Evolutionary conservation across 257 asterid genomes (phyloP).

Genomic region (Solanum chaucha): DNA sequence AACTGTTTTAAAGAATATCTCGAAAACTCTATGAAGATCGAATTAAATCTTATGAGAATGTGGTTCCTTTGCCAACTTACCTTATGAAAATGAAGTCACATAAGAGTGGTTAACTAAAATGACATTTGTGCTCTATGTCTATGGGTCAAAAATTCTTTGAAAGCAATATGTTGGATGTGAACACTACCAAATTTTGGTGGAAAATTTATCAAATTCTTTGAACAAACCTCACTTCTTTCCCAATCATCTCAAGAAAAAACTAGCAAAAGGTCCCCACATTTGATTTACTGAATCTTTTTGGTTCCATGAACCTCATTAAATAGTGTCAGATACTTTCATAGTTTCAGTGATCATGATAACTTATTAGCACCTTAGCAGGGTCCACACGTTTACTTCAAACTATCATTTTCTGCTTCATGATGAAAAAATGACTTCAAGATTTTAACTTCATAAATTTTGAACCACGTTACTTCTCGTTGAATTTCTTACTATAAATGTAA

Average conservation of each 20-base stretch:
- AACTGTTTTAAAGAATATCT: neutral
- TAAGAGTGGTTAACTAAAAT: neutral
- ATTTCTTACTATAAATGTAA: neutral
- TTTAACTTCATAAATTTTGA: neutral
- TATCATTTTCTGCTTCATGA: neutral
- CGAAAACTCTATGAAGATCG: neutral
- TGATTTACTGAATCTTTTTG: neutral
- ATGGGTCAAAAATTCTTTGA: neutral
- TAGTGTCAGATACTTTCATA: neutral
- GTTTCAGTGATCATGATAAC: neutral
- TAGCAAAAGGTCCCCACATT: neutral
- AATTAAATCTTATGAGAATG: neutral
- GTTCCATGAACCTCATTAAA: neutral
- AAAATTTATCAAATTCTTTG: neutral
- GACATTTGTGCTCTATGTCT: neutral
- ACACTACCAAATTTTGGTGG: neutral
- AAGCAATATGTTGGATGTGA: neutral
- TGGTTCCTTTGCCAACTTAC: neutral
- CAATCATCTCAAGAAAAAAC: neutral
- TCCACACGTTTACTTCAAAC: neutral
- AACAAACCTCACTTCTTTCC: neutral
- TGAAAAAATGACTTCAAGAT: neutral
- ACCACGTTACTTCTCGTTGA: too few relatives aligned
- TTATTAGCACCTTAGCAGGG: neutral
- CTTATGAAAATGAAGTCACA: neutral